A percentile compares a stretch with the other conserved stretches of the same genome.
phyloP scores from a whole-genome alignment of 1,139 yeast genomes.

The Scheffersomyces segobiensis region DNA sequence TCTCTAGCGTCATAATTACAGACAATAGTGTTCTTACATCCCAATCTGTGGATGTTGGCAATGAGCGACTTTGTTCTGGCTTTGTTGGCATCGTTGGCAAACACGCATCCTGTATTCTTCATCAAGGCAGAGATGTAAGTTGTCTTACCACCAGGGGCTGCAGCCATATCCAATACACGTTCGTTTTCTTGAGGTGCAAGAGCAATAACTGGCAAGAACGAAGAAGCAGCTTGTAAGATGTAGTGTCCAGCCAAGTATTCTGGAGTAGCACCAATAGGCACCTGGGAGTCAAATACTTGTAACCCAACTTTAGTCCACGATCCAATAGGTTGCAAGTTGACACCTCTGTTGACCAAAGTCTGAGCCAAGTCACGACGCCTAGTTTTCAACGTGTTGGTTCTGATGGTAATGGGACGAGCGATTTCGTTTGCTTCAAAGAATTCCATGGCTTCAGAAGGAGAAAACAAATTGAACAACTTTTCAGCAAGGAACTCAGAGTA shows the following conservation, averaged over 20 bases:
- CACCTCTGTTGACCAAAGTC: slow-evolving; percentile 93
- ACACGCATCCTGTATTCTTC: slow-evolving; percentile 97
- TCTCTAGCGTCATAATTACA: slow-evolving; percentile 98
- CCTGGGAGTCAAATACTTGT: slow-evolving; percentile 96
- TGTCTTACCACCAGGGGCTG: slow-evolving; percentile 99
- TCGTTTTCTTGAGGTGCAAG: slow-evolving; percentile 95
- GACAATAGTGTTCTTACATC: slow-evolving; percentile 94
- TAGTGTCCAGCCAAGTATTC: slow-evolving; percentile 98
- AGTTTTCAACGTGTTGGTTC: slow-evolving; percentile 93
- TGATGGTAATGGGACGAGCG: slow-evolving; percentile 92
- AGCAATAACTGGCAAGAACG: slow-evolving; percentile 97
- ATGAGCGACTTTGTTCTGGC: slow-evolving; percentile 94
- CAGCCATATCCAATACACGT: slow-evolving; percentile 96
- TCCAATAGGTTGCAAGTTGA: slow-evolving; percentile 94
- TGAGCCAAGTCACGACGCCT: slow-evolving; percentile 97
- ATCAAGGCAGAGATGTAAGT: slow-evolving; percentile 93
- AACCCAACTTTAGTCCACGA: slow-evolving; percentile 98
- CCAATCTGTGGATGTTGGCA: slow-evolving; percentile 96
- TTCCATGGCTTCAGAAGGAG: slow-evolving; percentile 96
- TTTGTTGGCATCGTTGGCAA: slow-evolving; percentile 96
- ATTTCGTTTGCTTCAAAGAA: slow-evolving; percentile 98
- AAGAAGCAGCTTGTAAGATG: slow-evolving; percentile 97
- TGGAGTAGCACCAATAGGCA: slow-evolving; percentile 99
- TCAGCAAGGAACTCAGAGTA: slow-evolving; percentile 94
- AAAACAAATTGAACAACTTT: slow-evolving; percentile 83